Percentiles rank a stretch among this genome's conserved stretches.
Conservation (phyloP, 805 yeast species). For the Kazachstania taianensis region DNA sequence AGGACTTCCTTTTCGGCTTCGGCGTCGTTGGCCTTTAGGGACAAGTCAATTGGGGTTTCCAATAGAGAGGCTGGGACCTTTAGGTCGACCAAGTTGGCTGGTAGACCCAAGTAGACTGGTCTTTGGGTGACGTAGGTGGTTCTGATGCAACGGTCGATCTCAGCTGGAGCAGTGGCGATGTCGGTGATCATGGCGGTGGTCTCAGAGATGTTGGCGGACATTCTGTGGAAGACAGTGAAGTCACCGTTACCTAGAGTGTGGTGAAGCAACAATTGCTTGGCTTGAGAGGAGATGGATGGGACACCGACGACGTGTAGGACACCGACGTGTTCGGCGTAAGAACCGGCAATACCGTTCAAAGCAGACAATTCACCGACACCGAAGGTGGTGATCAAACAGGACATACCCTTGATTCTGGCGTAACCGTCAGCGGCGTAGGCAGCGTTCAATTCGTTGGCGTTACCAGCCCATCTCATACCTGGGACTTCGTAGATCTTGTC, state of each 20-base stretch:
- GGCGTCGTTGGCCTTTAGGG: constrained; percentile 46
- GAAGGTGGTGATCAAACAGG: constrained; percentile 68
- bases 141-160: constrained; percentile 65
- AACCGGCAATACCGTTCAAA: constrained; percentile 77
- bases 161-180: constrained; percentile 52
- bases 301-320: constrained; percentile 78
- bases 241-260: constrained; percentile 82
- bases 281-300: constrained; percentile 66
- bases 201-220: too few relatives aligned
- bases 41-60: constrained; percentile 54
- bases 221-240: constrained; percentile 68
- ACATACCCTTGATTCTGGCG: constrained; percentile 65
- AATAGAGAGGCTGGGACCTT: constrained; percentile 47
- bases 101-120: constrained; percentile 76
- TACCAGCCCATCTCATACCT: constrained; percentile 80
- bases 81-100: constrained; percentile 69
- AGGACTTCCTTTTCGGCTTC: constrained; percentile 58
- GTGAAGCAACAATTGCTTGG: constrained; percentile 62
- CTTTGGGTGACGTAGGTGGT: constrained; percentile 63
- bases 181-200: constrained; percentile 58
- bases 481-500: constrained; percentile 67
- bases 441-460: too few relatives aligned
- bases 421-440: too few relatives aligned
- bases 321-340: constrained; percentile 86
- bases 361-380: too few relatives aligned